A percentile compares a stretch with the other conserved stretches of the same genome.
Conservation (phyloP, 2,329 filamentous ascomycete species). For the Sclerotinia glacialis region DNA sequence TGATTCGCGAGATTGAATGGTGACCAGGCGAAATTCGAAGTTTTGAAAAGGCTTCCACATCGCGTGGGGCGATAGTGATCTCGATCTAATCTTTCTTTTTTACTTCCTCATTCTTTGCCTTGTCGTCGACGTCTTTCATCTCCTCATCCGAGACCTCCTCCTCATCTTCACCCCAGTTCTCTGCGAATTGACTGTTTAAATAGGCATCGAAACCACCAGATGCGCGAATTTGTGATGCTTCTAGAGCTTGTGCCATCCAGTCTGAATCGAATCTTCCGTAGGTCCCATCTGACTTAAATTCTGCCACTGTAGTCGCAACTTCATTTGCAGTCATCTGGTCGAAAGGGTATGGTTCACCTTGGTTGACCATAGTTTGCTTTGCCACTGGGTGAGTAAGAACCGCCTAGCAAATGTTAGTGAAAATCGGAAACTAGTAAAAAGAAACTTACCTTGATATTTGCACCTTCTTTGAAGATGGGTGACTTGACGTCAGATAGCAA, state of each 20-base stretch:
- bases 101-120: not conserved
- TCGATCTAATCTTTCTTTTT: not conserved
- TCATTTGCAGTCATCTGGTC: conserved; percentile 18
- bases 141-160: conserved; percentile 18
- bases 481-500: conserved; percentile 20
- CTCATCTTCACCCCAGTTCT: conserved; percentile 27
- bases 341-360: conserved; percentile 12
- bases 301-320: conserved; percentile 52
- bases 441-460: conserved; percentile 22
- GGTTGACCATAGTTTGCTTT: not conserved
- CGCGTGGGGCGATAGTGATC: too few relatives aligned
- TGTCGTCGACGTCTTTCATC: not conserved
- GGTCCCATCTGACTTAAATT: conserved; percentile 54
- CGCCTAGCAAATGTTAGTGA: not conserved
- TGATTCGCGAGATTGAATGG: not conserved
- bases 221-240: conserved; percentile 51
- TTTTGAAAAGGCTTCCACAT: not conserved
- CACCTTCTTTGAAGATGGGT: conserved; percentile 19
- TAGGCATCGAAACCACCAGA: conserved; percentile 56
- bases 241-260: conserved; percentile 54
- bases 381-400: conserved; percentile 4
- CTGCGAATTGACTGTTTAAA: conserved; percentile 50
- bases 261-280: conserved; percentile 54
- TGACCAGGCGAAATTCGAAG: not conserved
- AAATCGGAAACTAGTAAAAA: not conserved